Evolutionary conservation across 305 asterid genomes (phyloP).

Genomic region (Solanum hybrid): DNA sequence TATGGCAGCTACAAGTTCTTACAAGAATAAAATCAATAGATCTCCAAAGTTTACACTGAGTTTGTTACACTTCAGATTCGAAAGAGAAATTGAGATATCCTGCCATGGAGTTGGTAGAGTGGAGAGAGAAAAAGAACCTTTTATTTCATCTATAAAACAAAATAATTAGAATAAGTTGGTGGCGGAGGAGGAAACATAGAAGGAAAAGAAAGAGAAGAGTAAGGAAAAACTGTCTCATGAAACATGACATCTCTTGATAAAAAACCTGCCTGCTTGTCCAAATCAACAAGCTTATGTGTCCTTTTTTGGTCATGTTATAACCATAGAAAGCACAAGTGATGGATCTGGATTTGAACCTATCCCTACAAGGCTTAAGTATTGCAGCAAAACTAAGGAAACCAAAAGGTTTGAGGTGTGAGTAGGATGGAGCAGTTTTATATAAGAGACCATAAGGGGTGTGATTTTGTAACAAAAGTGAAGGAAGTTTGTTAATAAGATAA

Average conservation of each 20-base stretch:
- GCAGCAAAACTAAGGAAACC: not conserved
- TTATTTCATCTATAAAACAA: not conserved
- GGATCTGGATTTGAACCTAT: not conserved
- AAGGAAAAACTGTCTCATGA: not conserved
- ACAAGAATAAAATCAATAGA: not conserved
- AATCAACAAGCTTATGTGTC: too few species aligned
- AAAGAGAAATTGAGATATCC: not conserved
- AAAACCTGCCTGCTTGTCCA: not conserved
- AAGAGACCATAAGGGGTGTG: not conserved
- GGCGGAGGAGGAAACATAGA: not conserved
- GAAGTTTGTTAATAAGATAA: too few species aligned
- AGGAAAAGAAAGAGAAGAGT: not conserved
- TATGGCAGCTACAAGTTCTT: not conserved
- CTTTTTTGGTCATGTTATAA: too few species aligned
- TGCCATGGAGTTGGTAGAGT: not conserved
- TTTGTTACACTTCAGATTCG: not conserved
- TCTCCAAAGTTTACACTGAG: not conserved
- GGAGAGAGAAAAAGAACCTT: not conserved
- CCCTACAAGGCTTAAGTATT: not conserved
- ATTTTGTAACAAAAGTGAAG: too few species aligned
- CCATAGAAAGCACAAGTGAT: not conserved
- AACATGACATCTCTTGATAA: not conserved
- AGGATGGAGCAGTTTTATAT: not conserved
- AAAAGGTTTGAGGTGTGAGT: not conserved
- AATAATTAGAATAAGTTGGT: not conserved